These are phyloP conservation scores for Rauvolfia tetraphylla DNA, from an alignment of 257 asterid genomes.

Conservation along the genomic window DNA sequence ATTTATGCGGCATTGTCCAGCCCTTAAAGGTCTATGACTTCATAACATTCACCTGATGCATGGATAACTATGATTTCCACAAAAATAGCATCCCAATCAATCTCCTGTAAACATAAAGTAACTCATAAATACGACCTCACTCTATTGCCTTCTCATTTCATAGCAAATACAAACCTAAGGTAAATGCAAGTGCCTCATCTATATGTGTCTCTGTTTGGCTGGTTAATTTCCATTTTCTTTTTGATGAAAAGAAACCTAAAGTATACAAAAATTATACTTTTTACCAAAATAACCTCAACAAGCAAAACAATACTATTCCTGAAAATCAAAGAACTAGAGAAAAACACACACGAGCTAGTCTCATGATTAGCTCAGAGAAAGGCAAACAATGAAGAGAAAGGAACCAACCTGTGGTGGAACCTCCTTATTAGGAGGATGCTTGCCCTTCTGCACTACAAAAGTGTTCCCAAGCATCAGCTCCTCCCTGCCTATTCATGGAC, in stretches of 20 bases:
- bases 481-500: conserved; percentile 58
- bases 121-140: not conserved
- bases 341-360: not conserved
- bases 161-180: not conserved
- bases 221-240: not conserved
- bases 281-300: not conserved
- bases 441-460: conserved; percentile 43
- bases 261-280: not conserved
- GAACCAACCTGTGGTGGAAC: conserved; percentile 66
- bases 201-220: not conserved
- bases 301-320: not conserved
- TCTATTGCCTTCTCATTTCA: not conserved
- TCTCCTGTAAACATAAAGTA: not conserved
- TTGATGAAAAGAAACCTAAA: not conserved
- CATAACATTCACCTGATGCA: not conserved
- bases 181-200: not conserved
- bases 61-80: not conserved
- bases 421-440: conserved; percentile 65
- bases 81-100: not conserved
- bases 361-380: conserved; percentile 1
- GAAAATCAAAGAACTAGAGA: not conserved
- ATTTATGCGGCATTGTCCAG: not conserved
- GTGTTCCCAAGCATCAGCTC: conserved; percentile 88
- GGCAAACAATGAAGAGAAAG: not conserved
- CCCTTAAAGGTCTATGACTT: not conserved